Base-by-base conservation (phyloP, 2,329 filamentous ascomycete species). In the Penicillium sp. region DNA sequence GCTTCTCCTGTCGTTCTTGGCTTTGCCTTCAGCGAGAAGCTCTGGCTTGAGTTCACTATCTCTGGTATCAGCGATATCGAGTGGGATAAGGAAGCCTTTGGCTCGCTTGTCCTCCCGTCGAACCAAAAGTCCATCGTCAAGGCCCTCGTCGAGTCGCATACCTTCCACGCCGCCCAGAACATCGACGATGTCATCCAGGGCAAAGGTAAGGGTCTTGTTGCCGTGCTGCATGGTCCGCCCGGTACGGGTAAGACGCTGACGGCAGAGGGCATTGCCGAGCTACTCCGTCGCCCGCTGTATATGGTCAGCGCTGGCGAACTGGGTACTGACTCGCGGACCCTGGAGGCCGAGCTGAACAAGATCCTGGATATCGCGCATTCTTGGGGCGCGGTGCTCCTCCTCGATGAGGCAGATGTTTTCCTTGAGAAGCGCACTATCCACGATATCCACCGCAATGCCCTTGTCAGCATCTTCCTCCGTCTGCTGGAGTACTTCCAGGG, bases 401-500 rank as follows among this genome's bases (percentile, higher is more conserved):
- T 96, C 1, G 91, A 96, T 66, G 92, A 96, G 75, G 91, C 89
- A 1, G 90, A 93, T 66, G 88, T 92, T 5, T 93, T 93, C 76
- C 78, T 96, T 10, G 90, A 96, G 78, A 89, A 90, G 73, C 86
- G 91, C 1, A 89, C 90, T 48, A 87, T 91, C 68, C 87, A 91
- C 62, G 90, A 96, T 66, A 88, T 96, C 52, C 88, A 92, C 70
- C 87, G 91, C 58, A 96, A 96, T 66, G 89, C 89, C 0, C 84
- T 94, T 1, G 92, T 96, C 52, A 90, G 87, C 71, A 91, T 96
- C 67, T 96, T 96, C 79, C 79, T 96, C 2, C 86, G 91, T 0
- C 82, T 93, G 56, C 81, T 96, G 0, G 93, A 97, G 74, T 96
- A 96, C 73, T 96, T 96, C 77, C 90, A 96, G 70, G 92, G 92